Evolutionary conservation across 768 basidiomycete species (phyloP).

Genomic region (Russula foetens): DNA sequence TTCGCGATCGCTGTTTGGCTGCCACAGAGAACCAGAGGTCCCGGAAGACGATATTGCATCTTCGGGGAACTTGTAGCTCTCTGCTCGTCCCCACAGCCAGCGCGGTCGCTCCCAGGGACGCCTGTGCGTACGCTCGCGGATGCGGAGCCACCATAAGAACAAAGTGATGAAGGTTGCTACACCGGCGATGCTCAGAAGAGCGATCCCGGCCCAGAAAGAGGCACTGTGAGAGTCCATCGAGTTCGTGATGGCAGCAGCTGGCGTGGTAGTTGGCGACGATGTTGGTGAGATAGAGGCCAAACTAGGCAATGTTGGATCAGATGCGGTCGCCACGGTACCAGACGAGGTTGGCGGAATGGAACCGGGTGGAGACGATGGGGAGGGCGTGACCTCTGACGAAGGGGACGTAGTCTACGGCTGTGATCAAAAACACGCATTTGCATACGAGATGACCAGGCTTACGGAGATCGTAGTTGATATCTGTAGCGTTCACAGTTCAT

Average conservation of each 20-base stretch:
- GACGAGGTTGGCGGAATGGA: neutral
- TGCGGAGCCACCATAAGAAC: slow-evolving; percentile 24
- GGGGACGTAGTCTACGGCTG: neutral
- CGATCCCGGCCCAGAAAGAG: slow-evolving; percentile 22
- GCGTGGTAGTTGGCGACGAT: neutral
- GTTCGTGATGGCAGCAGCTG: neutral
- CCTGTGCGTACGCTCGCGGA: slow-evolving; percentile 19
- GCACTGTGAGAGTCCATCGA: slow-evolving; percentile 4
- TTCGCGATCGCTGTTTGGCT: neutral
- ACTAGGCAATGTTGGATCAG: neutral
- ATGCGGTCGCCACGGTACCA: neutral
- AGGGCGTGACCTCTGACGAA: neutral
- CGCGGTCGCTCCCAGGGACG: slow-evolving; percentile 9
- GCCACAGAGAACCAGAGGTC: neutral
- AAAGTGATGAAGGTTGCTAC: slow-evolving; percentile 20
- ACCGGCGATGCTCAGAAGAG: slow-evolving; percentile 21
- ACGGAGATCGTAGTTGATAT: neutral
- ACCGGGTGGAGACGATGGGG: neutral
- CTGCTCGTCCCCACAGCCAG: slow-evolving; percentile 18
- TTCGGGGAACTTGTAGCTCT: slow-evolving; percentile 17
- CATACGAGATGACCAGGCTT: neutral
- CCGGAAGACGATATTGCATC: slow-evolving; percentile 4
- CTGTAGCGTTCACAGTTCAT: neutral
- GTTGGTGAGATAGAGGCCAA: neutral
- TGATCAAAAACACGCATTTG: neutral